Conservation (phyloP, 1,139 yeast genomes). For the Saccharomyces uvarum region DNA sequence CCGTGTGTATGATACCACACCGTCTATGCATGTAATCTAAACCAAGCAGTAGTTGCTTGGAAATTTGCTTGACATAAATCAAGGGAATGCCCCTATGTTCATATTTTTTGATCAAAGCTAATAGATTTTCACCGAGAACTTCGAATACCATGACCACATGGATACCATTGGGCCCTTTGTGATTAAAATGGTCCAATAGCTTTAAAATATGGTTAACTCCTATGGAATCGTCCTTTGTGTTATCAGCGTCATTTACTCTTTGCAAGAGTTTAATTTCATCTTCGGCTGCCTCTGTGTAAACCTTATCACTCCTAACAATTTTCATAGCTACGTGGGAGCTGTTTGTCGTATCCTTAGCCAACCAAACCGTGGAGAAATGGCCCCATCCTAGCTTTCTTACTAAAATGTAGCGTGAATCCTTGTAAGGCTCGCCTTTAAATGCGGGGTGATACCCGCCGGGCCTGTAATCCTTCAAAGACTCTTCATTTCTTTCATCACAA, state of each 20-base stretch:
- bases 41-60: slow-evolving; percentile 59
- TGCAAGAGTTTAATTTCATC: slow-evolving; percentile 57
- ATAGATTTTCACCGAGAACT: slow-evolving; percentile 69
- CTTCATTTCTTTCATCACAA: slow-evolving; percentile 48
- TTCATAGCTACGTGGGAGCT: slow-evolving; percentile 66
- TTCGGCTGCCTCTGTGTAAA: slow-evolving; percentile 67
- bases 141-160: slow-evolving; percentile 79
- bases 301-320: slow-evolving; percentile 64
- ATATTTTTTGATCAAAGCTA: slow-evolving; percentile 56
- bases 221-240: slow-evolving; percentile 21
- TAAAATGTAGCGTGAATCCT: slow-evolving; percentile 48
- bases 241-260: slow-evolving; percentile 13
- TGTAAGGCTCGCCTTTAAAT: slow-evolving; percentile 60
- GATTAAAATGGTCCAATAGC: slow-evolving; percentile 58
- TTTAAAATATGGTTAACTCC: slow-evolving; percentile 61
- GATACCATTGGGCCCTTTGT: slow-evolving; percentile 65
- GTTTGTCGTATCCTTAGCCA: slow-evolving; percentile 46
- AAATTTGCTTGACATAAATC: slow-evolving; percentile 63
- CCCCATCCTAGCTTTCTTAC: slow-evolving; percentile 78
- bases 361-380: slow-evolving; percentile 75
- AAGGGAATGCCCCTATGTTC: slow-evolving; percentile 65
- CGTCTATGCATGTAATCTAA: slow-evolving; percentile 64
- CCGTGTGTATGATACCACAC: slow-evolving; percentile 76
- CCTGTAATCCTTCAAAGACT: slow-evolving; percentile 56
- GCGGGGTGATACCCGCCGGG: slow-evolving; percentile 80